phyloP scores from a whole-genome alignment of 176 grass and related monocot species.

The Bonia amplexicaulis region DNA sequence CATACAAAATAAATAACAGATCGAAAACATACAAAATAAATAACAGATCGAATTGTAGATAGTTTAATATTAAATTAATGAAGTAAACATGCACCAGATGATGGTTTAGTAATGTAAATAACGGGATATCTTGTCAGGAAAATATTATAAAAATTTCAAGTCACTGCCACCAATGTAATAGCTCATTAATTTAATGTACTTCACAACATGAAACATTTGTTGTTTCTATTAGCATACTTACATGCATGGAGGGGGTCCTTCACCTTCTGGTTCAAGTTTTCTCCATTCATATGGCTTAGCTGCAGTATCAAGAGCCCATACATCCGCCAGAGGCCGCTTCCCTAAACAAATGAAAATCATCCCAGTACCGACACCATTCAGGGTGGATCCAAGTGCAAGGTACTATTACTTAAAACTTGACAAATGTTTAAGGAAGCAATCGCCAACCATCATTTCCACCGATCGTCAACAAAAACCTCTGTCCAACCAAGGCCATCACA shows the following conservation, averaged over 20 bases:
- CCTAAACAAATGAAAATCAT: slow-evolving; percentile 47
- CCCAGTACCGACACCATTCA: slow-evolving; percentile 7
- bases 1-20: slow-evolving; percentile 34
- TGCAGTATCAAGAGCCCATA: slow-evolving; percentile 98
- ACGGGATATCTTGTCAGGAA: background rate
- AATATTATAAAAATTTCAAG: background rate
- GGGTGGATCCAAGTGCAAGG: background rate
- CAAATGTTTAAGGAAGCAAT: slow-evolving; percentile 25
- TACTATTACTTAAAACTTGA: slow-evolving; percentile 7
- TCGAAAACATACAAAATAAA: slow-evolving; percentile 30
- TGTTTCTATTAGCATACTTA: slow-evolving; percentile 42
- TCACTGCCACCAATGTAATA: slow-evolving; percentile 12
- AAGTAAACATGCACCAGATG: background rate
- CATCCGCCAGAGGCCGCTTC: slow-evolving; percentile 90
- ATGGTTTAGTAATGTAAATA: background rate
- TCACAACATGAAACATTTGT: background rate
- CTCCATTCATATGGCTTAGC: slow-evolving; percentile 99
- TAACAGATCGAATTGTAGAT: slow-evolving; percentile 17
- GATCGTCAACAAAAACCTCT: slow-evolving; percentile 96
- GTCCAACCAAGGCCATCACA: slow-evolving; percentile 99
- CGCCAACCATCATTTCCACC: slow-evolving; percentile 96
- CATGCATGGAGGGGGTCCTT: slow-evolving; percentile 99
- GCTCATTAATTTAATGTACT: slow-evolving; percentile 1
- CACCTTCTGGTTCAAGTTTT: slow-evolving; percentile 99
- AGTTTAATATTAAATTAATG: slow-evolving; percentile 14